phyloP scores from a whole-genome alignment of 306 rosid species.

The Calophaca sinica region DNA sequence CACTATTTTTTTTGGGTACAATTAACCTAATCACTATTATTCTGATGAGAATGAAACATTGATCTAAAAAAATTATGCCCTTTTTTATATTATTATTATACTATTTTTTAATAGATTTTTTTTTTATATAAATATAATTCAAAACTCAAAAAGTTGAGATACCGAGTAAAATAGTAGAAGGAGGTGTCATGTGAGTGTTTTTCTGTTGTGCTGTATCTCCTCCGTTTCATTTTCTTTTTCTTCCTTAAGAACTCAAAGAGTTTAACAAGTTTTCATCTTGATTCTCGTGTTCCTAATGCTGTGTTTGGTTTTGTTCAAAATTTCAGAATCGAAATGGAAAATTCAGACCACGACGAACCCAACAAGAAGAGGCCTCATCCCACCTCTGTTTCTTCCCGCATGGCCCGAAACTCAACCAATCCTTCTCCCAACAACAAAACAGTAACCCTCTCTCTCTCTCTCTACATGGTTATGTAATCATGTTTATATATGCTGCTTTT shows the following conservation, averaged over 20 bases:
- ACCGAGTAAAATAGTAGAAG: not conserved
- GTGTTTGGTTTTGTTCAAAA: conserved; percentile 18
- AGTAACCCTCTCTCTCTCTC: conserved; percentile 47
- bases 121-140: not conserved
- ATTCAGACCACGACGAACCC: conserved; percentile 70
- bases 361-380: conserved; percentile 85
- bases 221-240: not conserved
- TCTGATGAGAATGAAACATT: no score
- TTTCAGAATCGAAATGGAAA: conserved; percentile 65
- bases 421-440: conserved; percentile 57
- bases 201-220: not conserved
- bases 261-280: conserved; percentile 26
- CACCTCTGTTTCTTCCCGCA: conserved; percentile 59
- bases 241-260: not conserved
- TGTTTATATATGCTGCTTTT: conserved; percentile 13
- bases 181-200: not conserved
- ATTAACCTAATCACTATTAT: no score
- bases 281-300: conserved; percentile 12
- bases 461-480: not conserved
- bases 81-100: no score
- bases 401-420: conserved; percentile 63
- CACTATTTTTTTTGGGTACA: no score
- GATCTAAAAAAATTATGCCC: no score
- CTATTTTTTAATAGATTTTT: not conserved
- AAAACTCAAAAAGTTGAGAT: conserved; percentile 3